Evolutionary conservation across 176 grass and related monocot species (phyloP).

Genomic region (Paspalum notatum): DNA sequence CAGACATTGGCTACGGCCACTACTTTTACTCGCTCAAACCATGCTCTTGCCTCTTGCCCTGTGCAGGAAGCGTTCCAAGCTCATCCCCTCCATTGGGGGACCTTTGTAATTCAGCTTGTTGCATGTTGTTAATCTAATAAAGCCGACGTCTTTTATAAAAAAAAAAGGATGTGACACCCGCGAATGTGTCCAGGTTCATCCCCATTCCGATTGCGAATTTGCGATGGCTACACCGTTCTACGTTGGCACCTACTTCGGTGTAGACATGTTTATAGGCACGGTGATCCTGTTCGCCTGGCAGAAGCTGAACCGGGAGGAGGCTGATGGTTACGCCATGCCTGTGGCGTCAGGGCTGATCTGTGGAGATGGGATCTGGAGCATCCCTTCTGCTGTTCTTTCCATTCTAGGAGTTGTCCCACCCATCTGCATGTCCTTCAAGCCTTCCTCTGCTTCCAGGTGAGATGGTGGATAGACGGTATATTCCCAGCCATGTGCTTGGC

Average conservation of each 20-base stretch:
- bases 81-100: too few relatives aligned
- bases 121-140: too few relatives aligned
- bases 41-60: too few relatives aligned
- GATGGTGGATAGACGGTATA: not conserved
- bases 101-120: too few relatives aligned
- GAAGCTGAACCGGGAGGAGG: conserved; percentile 27
- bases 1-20: too few relatives aligned
- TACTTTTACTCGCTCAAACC: too few relatives aligned
- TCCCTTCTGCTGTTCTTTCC: conserved; percentile 50
- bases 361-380: conserved; percentile 56
- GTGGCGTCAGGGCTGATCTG: conserved; percentile 48
- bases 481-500: not conserved
- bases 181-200: conserved; percentile 42
- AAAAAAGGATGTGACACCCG: conserved; percentile 35
- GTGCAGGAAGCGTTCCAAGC: too few relatives aligned
- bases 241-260: conserved; percentile 35
- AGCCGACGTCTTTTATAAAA: too few relatives aligned
- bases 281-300: conserved; percentile 43
- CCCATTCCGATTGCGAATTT: conserved; percentile 51
- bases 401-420: conserved; percentile 47
- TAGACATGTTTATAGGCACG: conserved; percentile 57
- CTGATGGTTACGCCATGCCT: conserved; percentile 40
- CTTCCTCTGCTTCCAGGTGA: conserved; percentile 42
- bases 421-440: conserved; percentile 50
- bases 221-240: conserved; percentile 51